Evolutionary conservation across 2,329 filamentous ascomycete genomes (phyloP).

Genomic region (Coniella vitis): DNA sequence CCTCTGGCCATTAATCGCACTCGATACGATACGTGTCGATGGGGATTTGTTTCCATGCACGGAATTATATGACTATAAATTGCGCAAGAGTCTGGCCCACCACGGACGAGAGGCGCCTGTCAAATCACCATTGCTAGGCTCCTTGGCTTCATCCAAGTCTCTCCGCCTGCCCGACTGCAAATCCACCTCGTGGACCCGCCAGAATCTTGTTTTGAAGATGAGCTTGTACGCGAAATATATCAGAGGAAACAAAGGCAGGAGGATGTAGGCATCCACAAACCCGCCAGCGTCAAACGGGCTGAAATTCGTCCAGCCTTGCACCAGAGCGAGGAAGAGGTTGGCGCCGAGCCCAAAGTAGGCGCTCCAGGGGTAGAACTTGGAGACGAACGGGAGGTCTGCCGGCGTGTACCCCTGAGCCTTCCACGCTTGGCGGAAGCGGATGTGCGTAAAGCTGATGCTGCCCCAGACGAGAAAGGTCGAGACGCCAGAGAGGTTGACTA

Average conservation of each 20-base stretch:
- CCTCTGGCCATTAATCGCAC: too few relatives aligned
- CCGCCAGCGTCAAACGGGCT: constrained; percentile 49
- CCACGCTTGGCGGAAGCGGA: constrained; percentile 64
- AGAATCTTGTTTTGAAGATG: constrained; percentile 44
- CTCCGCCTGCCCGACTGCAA: constrained; percentile 47
- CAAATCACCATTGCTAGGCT: constrained; percentile 24
- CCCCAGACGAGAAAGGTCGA: constrained; percentile 69
- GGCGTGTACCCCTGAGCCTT: constrained; percentile 46
- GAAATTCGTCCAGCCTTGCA: constrained; percentile 56
- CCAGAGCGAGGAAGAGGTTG: constrained; percentile 52
- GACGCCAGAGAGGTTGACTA: constrained; percentile 63
- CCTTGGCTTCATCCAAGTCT: constrained; percentile 43
- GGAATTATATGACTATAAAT: constrained; percentile 25
- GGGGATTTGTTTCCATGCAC: too few relatives aligned
- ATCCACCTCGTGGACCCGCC: constrained; percentile 47
- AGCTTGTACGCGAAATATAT: constrained; percentile 52
- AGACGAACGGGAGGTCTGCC: constrained; percentile 48
- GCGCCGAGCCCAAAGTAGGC: constrained; percentile 52
- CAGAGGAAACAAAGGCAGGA: constrained; percentile 51
- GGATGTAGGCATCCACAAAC: constrained; percentile 59
- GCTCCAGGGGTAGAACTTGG: constrained; percentile 48
- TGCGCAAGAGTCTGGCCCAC: constrained; percentile 39
- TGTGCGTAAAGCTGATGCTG: constrained; percentile 62
- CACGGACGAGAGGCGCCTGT: constrained; percentile 23
- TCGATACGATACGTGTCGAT: too few relatives aligned